Percentiles rank a stretch among this genome's conserved stretches.
phyloP scores from a whole-genome alignment of 371 early-diverging fungal genomes.

The Ordospora colligata region DNA sequence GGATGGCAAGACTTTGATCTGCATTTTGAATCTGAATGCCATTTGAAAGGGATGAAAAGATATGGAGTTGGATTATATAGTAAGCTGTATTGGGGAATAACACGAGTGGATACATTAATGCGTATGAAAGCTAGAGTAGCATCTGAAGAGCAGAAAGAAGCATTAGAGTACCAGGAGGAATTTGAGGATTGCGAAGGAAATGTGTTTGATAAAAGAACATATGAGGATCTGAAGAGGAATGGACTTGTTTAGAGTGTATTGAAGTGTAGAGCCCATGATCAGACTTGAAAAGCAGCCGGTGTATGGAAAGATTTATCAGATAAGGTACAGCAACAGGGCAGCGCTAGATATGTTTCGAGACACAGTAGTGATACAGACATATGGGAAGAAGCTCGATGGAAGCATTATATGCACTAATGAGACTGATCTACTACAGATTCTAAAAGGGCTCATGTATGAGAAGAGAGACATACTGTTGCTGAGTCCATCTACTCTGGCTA shows the following conservation, averaged over 20 bases:
- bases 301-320: slow-evolving; percentile 3
- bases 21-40: background rate
- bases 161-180: slow-evolving; percentile 68
- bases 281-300: background rate
- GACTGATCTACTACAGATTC: background rate
- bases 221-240: slow-evolving; percentile 64
- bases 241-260: slow-evolving; percentile 28
- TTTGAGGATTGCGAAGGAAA: slow-evolving; percentile 89
- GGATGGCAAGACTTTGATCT: background rate
- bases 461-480: background rate
- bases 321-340: background rate
- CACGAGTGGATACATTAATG: background rate
- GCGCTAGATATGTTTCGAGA: background rate
- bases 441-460: background rate
- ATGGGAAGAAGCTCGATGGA: slow-evolving; percentile 2
- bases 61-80: background rate
- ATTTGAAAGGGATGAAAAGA: background rate
- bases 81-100: background rate
- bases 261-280: background rate
- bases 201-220: slow-evolving; percentile 89
- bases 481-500: background rate
- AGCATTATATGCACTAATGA: slow-evolving; percentile 10
- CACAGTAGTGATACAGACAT: slow-evolving; percentile 1
- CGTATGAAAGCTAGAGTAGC: slow-evolving; percentile 2
- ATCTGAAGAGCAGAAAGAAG: background rate